Base-by-base conservation (phyloP, 768 basidiomycete genomes). In the Kondoa subrosea region DNA sequence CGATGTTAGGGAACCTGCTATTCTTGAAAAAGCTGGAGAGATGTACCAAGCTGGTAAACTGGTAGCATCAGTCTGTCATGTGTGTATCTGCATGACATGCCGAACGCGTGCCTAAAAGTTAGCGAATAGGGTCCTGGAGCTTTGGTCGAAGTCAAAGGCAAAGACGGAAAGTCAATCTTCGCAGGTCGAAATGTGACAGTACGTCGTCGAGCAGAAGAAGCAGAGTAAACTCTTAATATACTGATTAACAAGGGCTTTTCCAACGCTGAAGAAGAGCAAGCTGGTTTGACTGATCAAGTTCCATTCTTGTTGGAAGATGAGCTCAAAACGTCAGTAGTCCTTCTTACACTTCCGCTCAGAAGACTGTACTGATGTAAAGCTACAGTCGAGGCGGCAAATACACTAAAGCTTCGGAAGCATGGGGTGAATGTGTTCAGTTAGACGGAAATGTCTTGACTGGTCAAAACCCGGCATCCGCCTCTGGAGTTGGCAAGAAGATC, bases 1-100 rank as follows among this genome's bases (percentile, higher is more conserved):
- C 40, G 8, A 8, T 50, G 8, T 8, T 21, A 50, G 40, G 40
- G 40, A 50, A 21, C 8, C 8, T 8, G 40, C 8, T 50, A 50
- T 50, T 21, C 40, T 50, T 50, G 40, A 8, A 8, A 50, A 50
- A 21, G 40, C 40, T 30, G 16, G 25, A 25, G 67, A 87, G 85
- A 85, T 88, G 77, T 88, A 82, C 78, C 81, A 81, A 65, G 75
- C 81, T 12, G 84, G 83, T 58, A 89, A 87, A 78, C 77, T 85
- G 69, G 82, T 83, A 4, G 72, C 84, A 2, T 86, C 86, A 1
- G 87, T 90, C 29, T 89, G 88, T 79, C 88, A 89, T 77, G 71
- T 63, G 14, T 29, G 34, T 2, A 33, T 30, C 2, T 50, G 21
- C 8, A 8, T 21, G 8, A 12, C n/a, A 21, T 31, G 31, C n/a